Evolutionary conservation across 495 filamentous ascomycete genomes (phyloP), one percentile per base, ranked within the genome.

Genomic region (Podospora conica): DNA sequence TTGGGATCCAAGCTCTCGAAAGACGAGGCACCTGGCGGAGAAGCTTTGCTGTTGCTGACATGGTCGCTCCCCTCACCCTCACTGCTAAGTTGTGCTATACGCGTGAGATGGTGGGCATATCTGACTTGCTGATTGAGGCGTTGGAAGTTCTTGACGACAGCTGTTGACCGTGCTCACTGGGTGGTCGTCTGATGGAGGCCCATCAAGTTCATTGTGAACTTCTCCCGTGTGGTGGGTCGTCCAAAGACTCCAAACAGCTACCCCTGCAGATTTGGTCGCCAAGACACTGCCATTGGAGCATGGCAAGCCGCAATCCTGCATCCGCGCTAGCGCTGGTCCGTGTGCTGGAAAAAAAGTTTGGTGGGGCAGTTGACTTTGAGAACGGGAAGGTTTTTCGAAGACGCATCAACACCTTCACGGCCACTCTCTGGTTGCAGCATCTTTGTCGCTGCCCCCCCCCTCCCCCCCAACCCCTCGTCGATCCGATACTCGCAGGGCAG

Each of bases 1-100:
- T 90, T 0, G 92, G 90, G 21, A 87, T 82, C 90, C 92, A 96
- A 70, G 92, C 85, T 48, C 81, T 86, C 11, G 90, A 92, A 21
- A 90, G 78, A 59, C 92, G 85, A 55, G 71, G 55, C 28, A 68
- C 60, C 27, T 62, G 62, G 15, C 66, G 71, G 20, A 64, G 70
- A n/a, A 67, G 53, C 71, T 72, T 74, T n/a, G 22, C 65, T 53
- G 21, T 24, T 53, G 18, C 58, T 23, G 40, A 55, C 48, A 27
- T 65, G 23, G 23, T 55, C 15, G 40, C 23, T n/a, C 40, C 40
- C 58, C 27, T 56, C 58, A 22, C 33, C 29, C 56, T 40, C 27
- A 64, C 21, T 33, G 5, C 10, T 22, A 22, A n/a, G n/a, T n/a
- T 55, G 20, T 6, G 15, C 48, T 40, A 25, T n/a, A 15, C n/a